phyloP scores from a whole-genome alignment of 2,329 filamentous ascomycete species.

The Fusarium clavum region DNA sequence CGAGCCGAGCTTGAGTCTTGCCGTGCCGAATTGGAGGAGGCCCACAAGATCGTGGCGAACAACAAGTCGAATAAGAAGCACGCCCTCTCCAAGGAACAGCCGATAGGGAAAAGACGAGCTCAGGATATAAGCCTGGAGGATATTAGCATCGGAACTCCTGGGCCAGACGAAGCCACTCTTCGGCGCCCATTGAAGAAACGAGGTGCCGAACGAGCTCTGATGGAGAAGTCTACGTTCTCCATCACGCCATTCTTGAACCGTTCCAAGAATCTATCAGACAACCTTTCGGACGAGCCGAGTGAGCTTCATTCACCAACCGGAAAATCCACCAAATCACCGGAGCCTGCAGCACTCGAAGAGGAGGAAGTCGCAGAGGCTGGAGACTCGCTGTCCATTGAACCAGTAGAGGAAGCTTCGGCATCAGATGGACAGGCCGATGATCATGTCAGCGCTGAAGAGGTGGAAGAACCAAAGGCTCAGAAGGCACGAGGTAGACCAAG shows the following conservation, averaged over 20 bases:
- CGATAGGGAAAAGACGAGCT: constrained; percentile 58
- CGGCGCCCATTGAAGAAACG: constrained; percentile 66
- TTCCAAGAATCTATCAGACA: constrained; percentile 63
- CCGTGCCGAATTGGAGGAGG: constrained; percentile 56
- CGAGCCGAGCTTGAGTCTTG: constrained; percentile 55
- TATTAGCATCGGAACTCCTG: constrained; percentile 60
- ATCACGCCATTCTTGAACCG: constrained; percentile 94
- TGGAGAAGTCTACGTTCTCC: constrained; percentile 92
- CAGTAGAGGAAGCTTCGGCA: constrained; percentile 15
- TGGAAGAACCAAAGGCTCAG: constrained; percentile 27
- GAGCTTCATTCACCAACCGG: constrained; percentile 43
- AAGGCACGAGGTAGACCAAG: constrained; percentile 60
- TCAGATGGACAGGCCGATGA: constrained; percentile 19
- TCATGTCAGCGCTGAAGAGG: constrained; percentile 16
- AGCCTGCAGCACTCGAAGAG: constrained; percentile 51
- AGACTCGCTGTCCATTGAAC: constrained; percentile 21
- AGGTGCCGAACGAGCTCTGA: constrained; percentile 61
- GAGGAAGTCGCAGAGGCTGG: constrained; percentile 42
- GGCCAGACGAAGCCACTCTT: constrained; percentile 56
- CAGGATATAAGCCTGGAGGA: constrained; percentile 61
- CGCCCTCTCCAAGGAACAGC: constrained; percentile 46
- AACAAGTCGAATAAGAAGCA: constrained; percentile 42
- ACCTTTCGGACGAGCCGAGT: constrained; percentile 50
- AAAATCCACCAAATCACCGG: constrained; percentile 23
- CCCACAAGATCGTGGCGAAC: constrained; percentile 28